Conservation (phyloP, 306 rosid genomes). For the Medicago ruthenica region DNA sequence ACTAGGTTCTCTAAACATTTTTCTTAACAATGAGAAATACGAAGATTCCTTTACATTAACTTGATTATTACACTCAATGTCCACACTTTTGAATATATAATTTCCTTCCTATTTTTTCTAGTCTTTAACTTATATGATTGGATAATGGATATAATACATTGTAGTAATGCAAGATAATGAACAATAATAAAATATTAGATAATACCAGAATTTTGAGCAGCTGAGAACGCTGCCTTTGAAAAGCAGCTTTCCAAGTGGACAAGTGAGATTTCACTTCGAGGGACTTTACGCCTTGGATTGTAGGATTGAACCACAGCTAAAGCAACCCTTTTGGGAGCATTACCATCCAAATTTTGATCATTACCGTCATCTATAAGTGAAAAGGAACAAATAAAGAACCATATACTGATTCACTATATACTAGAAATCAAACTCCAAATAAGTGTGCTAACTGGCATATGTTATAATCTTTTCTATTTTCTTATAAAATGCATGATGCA, state of each 20-base stretch:
- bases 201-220: conserved; percentile 74
- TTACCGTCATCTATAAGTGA: conserved; percentile 50
- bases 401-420: conserved; percentile 8
- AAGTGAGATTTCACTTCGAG: conserved; percentile 79
- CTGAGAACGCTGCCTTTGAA: conserved; percentile 74
- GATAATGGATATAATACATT: conserved; percentile 14
- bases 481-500: background rate
- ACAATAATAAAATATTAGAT: conserved; percentile 17
- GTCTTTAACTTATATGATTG: background rate
- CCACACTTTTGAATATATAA: background rate
- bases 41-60: background rate
- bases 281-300: conserved; percentile 78
- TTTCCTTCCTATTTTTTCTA: background rate
- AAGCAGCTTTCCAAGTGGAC: conserved; percentile 73
- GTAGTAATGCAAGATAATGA: conserved; percentile 19
- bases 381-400: conserved; percentile 24
- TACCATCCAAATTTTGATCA: conserved; percentile 44
- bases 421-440: background rate
- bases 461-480: too few relatives aligned
- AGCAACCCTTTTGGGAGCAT: conserved; percentile 74
- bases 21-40: background rate
- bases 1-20: background rate
- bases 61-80: conserved; percentile 9
- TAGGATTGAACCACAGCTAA: conserved; percentile 92
- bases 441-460: too few relatives aligned